A percentile compares a stretch with the other conserved stretches of the same genome.
These are phyloP conservation scores for Pestalotiopsis sp. DNA, from an alignment of 2,329 filamentous ascomycete genomes.

Conservation along the genomic window DNA sequence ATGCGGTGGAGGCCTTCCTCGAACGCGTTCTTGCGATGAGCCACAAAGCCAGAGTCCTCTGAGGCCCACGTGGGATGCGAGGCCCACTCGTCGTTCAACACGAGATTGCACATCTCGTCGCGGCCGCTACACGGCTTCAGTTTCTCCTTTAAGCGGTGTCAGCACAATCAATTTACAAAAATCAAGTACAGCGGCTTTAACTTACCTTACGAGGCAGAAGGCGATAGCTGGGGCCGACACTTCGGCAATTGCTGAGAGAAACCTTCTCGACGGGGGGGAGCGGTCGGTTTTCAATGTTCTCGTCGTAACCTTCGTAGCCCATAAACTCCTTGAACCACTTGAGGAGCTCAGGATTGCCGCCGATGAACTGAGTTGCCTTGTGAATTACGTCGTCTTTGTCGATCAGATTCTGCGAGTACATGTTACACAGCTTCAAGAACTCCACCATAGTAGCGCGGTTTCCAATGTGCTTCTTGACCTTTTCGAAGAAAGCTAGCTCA, in stretches of 20 bases:
- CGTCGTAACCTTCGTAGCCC: conserved; percentile 74
- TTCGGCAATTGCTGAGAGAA: conserved; percentile 93
- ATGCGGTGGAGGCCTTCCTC: conserved; percentile 95
- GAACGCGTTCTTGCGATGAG: conserved; percentile 93
- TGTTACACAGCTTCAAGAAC: conserved; percentile 94
- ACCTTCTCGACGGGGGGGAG: conserved; percentile 78
- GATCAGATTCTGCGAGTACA: conserved; percentile 92
- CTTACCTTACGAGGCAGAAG: conserved; percentile 79
- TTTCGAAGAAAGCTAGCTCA: conserved; percentile 92
- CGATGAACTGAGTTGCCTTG: conserved; percentile 84
- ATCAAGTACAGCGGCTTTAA: neutral
- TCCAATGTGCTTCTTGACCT: conserved; percentile 92
- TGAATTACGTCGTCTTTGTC: conserved; percentile 81
- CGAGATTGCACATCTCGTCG: conserved; percentile 89
- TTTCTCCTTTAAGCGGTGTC: conserved; percentile 60
- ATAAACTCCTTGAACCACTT: conserved; percentile 86
- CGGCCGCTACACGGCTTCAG: conserved; percentile 91
- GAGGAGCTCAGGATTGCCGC: conserved; percentile 86
- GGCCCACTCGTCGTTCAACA: conserved; percentile 97
- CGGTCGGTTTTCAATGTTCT: conserved; percentile 77
- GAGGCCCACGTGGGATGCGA: conserved; percentile 99
- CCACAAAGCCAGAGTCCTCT: conserved; percentile 96
- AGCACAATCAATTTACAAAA: neutral
- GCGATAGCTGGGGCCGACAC: conserved; percentile 93
- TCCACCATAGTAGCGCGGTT: conserved; percentile 94